phyloP scores from a whole-genome alignment of 2,329 filamentous ascomycete genomes.

The Metarhizium anisopliae region DNA sequence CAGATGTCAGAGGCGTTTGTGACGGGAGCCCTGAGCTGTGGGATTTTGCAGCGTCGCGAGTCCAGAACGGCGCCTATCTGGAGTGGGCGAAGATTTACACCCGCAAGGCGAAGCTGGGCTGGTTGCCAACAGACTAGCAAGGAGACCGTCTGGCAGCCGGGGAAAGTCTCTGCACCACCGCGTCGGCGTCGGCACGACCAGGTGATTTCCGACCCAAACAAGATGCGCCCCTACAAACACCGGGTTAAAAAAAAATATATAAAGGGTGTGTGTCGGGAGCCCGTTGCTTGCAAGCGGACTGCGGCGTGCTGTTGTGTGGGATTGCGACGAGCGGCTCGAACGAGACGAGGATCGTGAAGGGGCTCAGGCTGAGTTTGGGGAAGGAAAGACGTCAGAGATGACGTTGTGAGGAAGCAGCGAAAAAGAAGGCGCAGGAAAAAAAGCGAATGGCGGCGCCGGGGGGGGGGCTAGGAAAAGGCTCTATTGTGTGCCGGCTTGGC shows the following conservation, averaged over 20 bases:
- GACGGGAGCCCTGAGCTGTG: not conserved
- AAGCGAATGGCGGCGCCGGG: conserved; percentile 18
- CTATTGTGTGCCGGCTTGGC: not conserved
- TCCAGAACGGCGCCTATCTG: not conserved
- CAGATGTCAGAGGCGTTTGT: conserved; percentile 12
- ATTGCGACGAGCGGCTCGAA: conserved; percentile 18
- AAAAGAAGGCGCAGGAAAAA: conserved; percentile 26
- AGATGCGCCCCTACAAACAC: not conserved
- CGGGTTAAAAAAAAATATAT: not conserved
- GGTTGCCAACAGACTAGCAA: not conserved
- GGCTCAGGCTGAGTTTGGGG: conserved; percentile 25
- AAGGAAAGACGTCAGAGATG: conserved; percentile 39
- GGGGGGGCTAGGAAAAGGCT: conserved; percentile 4
- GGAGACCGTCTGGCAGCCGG: not conserved
- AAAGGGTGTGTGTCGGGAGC: not conserved
- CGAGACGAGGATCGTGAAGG: conserved; percentile 23
- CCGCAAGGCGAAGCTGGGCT: not conserved
- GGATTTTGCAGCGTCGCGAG: not conserved
- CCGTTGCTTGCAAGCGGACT: conserved; percentile 1
- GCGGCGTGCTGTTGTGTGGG: conserved; percentile 7
- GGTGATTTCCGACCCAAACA: not conserved
- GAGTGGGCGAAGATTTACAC: conserved; percentile 8
- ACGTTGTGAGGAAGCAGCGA: conserved; percentile 29
- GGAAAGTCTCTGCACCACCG: conserved; percentile 7
- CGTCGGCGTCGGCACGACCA: not conserved